Base-by-base conservation (phyloP, 1,139 yeast genomes). In the Zygoascus sp. region DNA sequence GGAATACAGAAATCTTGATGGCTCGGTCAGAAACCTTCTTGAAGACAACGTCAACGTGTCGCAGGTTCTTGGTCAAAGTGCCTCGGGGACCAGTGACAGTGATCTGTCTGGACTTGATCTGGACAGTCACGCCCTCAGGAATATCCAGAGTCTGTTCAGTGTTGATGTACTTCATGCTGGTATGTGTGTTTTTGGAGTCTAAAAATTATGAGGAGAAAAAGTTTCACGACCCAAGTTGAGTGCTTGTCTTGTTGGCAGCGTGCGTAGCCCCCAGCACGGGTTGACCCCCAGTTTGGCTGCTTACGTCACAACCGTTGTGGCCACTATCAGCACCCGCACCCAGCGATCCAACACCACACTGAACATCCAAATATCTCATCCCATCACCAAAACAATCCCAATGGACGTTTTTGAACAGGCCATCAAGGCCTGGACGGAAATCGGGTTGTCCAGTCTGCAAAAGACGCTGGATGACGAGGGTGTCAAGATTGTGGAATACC, bases 41-140 rank as follows among this genome's bases (percentile, higher is more conserved):
- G 83, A 92, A 92, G 60, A 97, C 83, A 66, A 94, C 96, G 73
- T 92, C 86, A 66, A 92, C 82, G 79, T 94, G 99, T 72, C 84
- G 83, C 70, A 94, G 80, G 80, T 84, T 79, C 83, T 92, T 92
- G 78, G 74, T 71, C 71, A 94, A 80, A 62, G 80, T 79, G 76
- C 99, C 99, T 80, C 98, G 90, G 79, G 99, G 98, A 65, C 99
- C 99, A 65, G 84, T 80, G 63, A 94, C 98, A 65, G 80, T 83
- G 72, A 94, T 75, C 67, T 70, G 66, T 80, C 98, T 88, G 73
- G 98, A 81, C 75, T 89, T 87, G 81, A 94, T 90, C 70, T 76
- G 75, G 64, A 92, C 86, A 66, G 83, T 78, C 60, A 94, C 98
- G 66, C 86, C 96, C 75, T 86, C 96, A 74, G 98, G 98, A 73